A percentile compares a stretch with the other conserved stretches of the same genome.
Conservation (phyloP, 768 basidiomycete genomes). For the Lanmaoa pseudosensibilis region DNA sequence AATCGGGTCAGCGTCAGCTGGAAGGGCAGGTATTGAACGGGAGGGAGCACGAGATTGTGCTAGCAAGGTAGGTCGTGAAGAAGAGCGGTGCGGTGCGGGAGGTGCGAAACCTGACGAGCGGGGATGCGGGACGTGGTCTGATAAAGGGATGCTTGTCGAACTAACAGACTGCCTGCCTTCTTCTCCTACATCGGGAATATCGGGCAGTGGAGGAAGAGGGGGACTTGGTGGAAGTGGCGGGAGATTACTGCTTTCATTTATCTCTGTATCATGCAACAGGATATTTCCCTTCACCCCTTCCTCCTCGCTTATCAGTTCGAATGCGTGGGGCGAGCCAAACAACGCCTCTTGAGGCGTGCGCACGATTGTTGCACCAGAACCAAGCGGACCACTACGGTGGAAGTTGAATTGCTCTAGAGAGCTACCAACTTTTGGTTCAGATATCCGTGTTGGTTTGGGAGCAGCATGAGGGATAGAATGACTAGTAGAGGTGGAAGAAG, state of each 20-base stretch:
- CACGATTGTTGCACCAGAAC: conserved; percentile 74
- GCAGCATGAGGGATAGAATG: conserved; percentile 30
- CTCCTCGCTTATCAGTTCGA: conserved; percentile 13
- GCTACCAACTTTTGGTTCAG: conserved; percentile 42
- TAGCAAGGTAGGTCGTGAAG: conserved; percentile 29
- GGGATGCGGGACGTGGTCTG: conserved; percentile 32
- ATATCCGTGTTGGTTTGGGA: conserved; percentile 42
- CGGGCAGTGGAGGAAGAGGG: conserved; percentile 56
- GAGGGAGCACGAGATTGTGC: conserved; percentile 37
- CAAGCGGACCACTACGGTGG: conserved; percentile 51
- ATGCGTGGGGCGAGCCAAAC: conserved; percentile 26
- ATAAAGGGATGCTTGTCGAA: conserved; percentile 20
- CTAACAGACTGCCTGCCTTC: conserved; percentile 12
- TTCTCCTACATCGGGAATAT: conserved; percentile 2
- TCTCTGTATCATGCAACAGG: conserved; percentile 13
- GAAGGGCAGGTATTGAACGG: conserved; percentile 50
- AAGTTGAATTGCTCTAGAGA: conserved; percentile 32
- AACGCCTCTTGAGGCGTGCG: conserved; percentile 81
- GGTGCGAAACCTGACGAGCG: conserved; percentile 32
- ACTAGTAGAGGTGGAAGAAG: conserved; percentile 34
- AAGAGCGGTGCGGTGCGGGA: conserved; percentile 36
- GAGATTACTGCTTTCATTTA: conserved; percentile 20
- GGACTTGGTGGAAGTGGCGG: conserved; percentile 40
- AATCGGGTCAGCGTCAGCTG: conserved; percentile 43
- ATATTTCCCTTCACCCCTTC: conserved; percentile 6